Base-by-base conservation (phyloP, 139 green algal species). In the Coelastrella sp. region DNA sequence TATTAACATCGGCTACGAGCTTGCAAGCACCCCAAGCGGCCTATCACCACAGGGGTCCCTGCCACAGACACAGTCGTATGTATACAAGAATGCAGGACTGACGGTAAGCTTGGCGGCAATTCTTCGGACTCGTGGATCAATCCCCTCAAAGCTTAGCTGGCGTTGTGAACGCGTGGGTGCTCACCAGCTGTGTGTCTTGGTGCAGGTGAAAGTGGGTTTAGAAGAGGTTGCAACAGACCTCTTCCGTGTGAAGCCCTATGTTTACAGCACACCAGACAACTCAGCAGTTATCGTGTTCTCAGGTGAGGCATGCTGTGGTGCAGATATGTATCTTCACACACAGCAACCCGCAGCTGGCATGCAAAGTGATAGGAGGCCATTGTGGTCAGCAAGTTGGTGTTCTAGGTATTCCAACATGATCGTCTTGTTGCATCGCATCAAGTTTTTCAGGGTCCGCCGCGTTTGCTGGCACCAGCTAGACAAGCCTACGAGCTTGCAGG, bases 201-300 rank as follows among this genome's bases (percentile, higher is more conserved):
- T 90, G 86, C 65, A 91, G 87, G 87, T 91, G 19, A 86, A 86
- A 65, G 8, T 86, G 16, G 87, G 87, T 10, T 64, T 91, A 17
- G 66, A 91, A 23, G 77, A 86, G 64, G 76, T 91, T 0, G 87
- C 87, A 13, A 68, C 87, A 47, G 90, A 90, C 20, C 83, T 94
- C 23, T 89, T 90, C 73, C 85, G 92, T 61, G 78, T 92, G 23
- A 71, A 92, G 57, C 92, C 92, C 8, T 91, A 89, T 77, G 88
- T 95, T 47, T 91, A 92, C 89, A 82, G 92, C 64, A 83, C 94
- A 66, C 81, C 89, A n/a, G 73, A 81, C 32, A 91, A 86, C 17
- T 74, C 77, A 59, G 86, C 87, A 19, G 87, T 86, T 23, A 78
- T 91, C 17, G 77, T 77, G 13, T 91, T 90, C 57, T 90, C 85